Evolutionary conservation across 768 basidiomycete species (phyloP).

Genomic region (Leccinum pellstonianum): DNA sequence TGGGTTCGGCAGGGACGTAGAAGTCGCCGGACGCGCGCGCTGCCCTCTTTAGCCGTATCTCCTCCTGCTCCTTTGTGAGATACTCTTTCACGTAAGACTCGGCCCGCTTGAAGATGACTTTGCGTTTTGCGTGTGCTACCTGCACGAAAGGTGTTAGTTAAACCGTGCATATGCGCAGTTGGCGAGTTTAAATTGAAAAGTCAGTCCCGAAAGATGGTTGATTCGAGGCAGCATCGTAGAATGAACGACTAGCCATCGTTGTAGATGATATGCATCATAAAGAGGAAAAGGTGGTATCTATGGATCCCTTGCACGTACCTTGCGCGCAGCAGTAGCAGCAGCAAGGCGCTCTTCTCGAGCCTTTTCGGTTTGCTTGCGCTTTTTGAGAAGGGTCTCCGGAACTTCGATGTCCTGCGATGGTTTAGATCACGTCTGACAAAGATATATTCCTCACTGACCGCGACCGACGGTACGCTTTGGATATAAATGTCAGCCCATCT

Average conservation of each 20-base stretch:
- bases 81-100: conserved; percentile 99
- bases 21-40: conserved; percentile 92
- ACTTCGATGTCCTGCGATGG: conserved; percentile 80
- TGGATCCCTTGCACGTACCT: conserved; percentile 54
- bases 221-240: conserved; percentile 75
- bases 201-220: conserved; percentile 86
- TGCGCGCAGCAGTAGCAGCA: conserved; percentile 80
- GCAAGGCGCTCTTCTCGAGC: conserved; percentile 89
- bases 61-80: conserved; percentile 87
- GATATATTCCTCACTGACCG: conserved; percentile 35
- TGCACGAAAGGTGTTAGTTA: conserved; percentile 34
- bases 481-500: neutral
- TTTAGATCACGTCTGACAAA: conserved; percentile 15
- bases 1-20: conserved; percentile 95
- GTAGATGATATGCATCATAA: conserved; percentile 82
- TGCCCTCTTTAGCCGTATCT: conserved; percentile 91
- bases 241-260: conserved; percentile 66
- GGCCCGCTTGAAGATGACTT: conserved; percentile 98
- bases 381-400: conserved; percentile 99
- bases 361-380: conserved; percentile 97
- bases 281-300: conserved; percentile 14
- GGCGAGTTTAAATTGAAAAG: conserved; percentile 3
- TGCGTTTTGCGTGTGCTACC: conserved; percentile 90
- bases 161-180: conserved; percentile 6
- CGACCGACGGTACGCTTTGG: conserved; percentile 45